Evolutionary conservation across 306 rosid species (phyloP), one percentile per base, ranked within the genome.

Genomic region (Luffa acutangula): DNA sequence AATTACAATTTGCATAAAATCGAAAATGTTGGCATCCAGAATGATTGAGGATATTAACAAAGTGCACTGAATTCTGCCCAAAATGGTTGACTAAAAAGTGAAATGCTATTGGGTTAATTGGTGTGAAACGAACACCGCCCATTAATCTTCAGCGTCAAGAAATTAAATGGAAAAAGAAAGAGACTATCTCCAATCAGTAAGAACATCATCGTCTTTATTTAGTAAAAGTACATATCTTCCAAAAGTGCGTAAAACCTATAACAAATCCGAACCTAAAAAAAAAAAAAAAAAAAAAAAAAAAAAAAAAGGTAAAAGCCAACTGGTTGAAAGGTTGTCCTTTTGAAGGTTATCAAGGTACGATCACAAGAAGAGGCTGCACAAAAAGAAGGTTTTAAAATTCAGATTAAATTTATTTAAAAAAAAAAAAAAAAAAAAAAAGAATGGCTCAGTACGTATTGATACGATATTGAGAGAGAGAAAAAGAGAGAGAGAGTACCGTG

Each of bases 401-500:
- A 78, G 81, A 78, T 34, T 5, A 76, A 14, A 20, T 25, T 25
- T 25, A 25, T 25, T 25, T 0, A 25, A 25, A 25, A 25, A 25
- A 25, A 25, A 25, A 25, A 25, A 25, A 25, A 25, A 25, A 25
- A 25, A 25, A 25, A 25, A 25, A 14, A 17, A 31, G 4, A 10
- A 0, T 0, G 21, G 7, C 1, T 54, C 0, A 1, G 5, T 67
- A 1, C 7, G n/a, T 6, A 52, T 20, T 6, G 4, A 21, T 9
- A 14, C 10, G 64, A 3, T 79, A 12, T 71, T 6, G 45, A 3
- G 78, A 73, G 63, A 21, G 83, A 59, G 83, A 36, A 41, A 3
- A 76, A 73, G 63, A 21, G 83, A 59, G 83, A 36, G 48, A 45
- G 37, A 36, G 65, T 89, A 94, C 97, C 95, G 8, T 80, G 84